Base-by-base conservation (phyloP, 2,329 filamentous ascomycete species). In the Aspergillus calidoustus region DNA sequence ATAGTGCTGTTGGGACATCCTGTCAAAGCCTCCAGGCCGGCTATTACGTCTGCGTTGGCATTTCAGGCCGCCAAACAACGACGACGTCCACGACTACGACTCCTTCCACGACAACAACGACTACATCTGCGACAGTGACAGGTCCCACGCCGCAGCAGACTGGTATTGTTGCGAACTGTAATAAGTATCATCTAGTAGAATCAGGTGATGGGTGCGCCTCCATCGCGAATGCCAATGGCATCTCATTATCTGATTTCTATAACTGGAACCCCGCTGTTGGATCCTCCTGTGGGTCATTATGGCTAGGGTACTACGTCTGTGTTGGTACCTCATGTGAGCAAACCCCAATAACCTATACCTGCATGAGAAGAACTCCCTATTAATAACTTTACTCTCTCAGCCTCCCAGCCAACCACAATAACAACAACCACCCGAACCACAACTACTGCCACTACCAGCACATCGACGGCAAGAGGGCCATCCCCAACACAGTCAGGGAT, bases 401-500 rank as follows among this genome's bases (percentile, higher is more conserved):
- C 7, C 30, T 34, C 30, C 9, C 30, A 34, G 3, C 9, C 30
- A 34, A 34, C 30, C 30, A 34, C 31, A 7, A 34, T 5, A 1
- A 34, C 31, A 34, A 34, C 31, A 6, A 34, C 1, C 5, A 34
- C 4, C 31, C 31, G 31, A 34, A 34, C 31, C 3, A 34, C 31
- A 8, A 34, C 31, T 54, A 53, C 52, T 23, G 58, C 43, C n/a
- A 38, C 47, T 5, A 53, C 50, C 2, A 41, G n/a, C 3, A 53
- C 50, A 3, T 34, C 31, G 13, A 34, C 7, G 8, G 8, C 31
- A 4, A 13, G 4, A 1, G 31, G 7, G 13, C 30, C 30, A 1
- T 34, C 30, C 30, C 30, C 17, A 3, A 68, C 59, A 22, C 64
- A 68, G 17, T 47, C 56, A 7, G 66, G 67, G 1, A 59, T 67